Base-by-base conservation (phyloP, 768 basidiomycete genomes). In the Mycena galopus region DNA sequence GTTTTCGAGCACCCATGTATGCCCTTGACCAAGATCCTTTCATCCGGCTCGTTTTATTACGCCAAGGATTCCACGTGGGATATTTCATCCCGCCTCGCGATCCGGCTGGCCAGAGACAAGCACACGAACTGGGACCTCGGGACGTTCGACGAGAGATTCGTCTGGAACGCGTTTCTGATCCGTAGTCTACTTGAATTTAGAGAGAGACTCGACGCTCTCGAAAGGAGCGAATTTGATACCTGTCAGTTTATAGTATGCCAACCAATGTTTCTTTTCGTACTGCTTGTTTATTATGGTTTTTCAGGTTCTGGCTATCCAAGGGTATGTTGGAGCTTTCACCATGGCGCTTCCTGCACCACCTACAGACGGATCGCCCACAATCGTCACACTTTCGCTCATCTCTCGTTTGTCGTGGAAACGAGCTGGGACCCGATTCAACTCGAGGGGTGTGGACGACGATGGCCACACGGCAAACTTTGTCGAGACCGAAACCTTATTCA, bases 371-470 rank as follows among this genome's bases (percentile, higher is more conserved):
- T 81, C 89, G 35, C 95, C 92, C 9, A 87, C 88, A 23, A 86
- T 94, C 69, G 93, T 90, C 5, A 94, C 94, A 1, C 81, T 98
- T 25, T 90, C 92, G 5, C 83, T 99, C 67, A 93, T 98, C 60
- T 96, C 94, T 16, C 87, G 98, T 47, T 87, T 99, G 6, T 93
- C 96, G 12, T 97, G 95, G 92, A 97, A 96, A 83, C 88, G 97
- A 74, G 97, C 98, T 29, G 98, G 98, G 4, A 98, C 98, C 23
- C 90, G 98, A 44, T 99, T 99, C 85, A 98, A 98, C 80, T 96
- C 96, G 16, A 89, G 97, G 69, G 97, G 97, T 2, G 94, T 99
- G 12, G 97, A 98, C 78, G 97, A 98, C 79, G 94, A 96, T 74
- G 96, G 97, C 42, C 92, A 96, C 79, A 93, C 93, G 33, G 97